A percentile compares a stretch with the other conserved stretches of the same genome.
These are phyloP conservation scores for Candida sp. DNA, from an alignment of 1,139 yeast species.

Conservation along the genomic window DNA sequence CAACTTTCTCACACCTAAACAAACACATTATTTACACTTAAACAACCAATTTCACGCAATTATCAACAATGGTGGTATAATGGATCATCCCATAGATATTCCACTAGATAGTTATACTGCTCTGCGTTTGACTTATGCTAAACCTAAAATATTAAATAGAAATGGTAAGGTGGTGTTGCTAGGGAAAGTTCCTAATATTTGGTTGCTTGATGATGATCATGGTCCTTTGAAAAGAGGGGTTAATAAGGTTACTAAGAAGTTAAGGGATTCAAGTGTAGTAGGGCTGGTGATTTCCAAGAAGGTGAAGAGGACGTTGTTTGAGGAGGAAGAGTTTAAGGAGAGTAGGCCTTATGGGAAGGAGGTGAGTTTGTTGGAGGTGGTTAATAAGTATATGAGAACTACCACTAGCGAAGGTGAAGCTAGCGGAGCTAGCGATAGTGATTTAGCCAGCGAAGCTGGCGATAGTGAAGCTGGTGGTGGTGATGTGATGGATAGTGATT, in stretches of 20 bases:
- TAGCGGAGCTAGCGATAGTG: not conserved
- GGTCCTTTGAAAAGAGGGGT: conserved; percentile 12
- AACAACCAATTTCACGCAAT: not conserved
- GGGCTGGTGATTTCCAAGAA: not conserved
- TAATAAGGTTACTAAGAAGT: conserved; percentile 11
- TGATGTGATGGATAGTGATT: too few relatives aligned
- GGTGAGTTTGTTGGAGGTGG: not conserved
- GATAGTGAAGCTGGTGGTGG: not conserved
- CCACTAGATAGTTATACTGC: conserved; percentile 55
- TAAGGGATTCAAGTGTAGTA: conserved; percentile 6
- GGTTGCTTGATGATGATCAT: conserved; percentile 41
- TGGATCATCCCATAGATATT: conserved; percentile 1
- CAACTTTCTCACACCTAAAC: too few relatives aligned
- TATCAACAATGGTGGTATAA: not conserved
- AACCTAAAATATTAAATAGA: conserved; percentile 47
- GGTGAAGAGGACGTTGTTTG: not conserved
- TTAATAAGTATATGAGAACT: not conserved
- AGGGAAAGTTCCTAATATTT: conserved; percentile 64
- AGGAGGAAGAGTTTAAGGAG: not conserved
- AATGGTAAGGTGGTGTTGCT: conserved; percentile 51
- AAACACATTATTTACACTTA: too few relatives aligned
- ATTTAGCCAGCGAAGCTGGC: not conserved
- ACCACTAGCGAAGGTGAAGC: not conserved
- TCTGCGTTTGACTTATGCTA: conserved; percentile 53
- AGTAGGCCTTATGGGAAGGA: not conserved